Conservation (phyloP, 306 rosid genomes). For the Mimosa bimucronata region DNA sequence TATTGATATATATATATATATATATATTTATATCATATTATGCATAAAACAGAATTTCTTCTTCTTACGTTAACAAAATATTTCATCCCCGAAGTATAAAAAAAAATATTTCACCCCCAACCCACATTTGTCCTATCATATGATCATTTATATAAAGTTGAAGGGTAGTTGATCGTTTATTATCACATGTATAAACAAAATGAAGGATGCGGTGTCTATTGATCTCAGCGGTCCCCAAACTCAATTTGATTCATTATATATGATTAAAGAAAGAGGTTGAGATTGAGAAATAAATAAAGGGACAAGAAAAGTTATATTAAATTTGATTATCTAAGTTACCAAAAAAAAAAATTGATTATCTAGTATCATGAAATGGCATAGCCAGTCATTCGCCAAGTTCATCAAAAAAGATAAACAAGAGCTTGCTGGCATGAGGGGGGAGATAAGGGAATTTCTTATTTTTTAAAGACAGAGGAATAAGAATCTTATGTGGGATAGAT, state of each 20-base stretch:
- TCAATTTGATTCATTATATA: background rate
- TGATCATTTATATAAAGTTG: background rate
- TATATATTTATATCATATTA: too few species aligned
- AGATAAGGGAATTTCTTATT: background rate
- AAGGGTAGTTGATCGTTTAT: background rate
- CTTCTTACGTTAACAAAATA: too few species aligned
- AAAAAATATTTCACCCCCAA: too few species aligned
- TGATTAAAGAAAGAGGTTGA: background rate
- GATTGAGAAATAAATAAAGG: background rate
- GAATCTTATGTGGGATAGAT: background rate
- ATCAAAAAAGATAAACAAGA: background rate
- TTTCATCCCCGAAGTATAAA: too few species aligned
- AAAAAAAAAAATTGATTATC: too few species aligned
- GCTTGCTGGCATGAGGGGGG: background rate
- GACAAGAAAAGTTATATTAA: background rate
- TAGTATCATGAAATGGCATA: background rate
- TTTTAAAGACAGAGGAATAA: background rate
- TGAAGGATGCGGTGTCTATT: background rate
- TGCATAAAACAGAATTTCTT: too few species aligned
- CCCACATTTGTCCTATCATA: too few species aligned
- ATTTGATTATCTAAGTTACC: too few species aligned
- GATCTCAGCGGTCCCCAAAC: background rate
- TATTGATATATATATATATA: too few species aligned
- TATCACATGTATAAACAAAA: background rate
- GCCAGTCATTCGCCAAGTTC: background rate